Evolutionary conservation across 306 rosid genomes (phyloP), one percentile per base, ranked within the genome.

Genomic region (Hippophae gyantsensis): DNA sequence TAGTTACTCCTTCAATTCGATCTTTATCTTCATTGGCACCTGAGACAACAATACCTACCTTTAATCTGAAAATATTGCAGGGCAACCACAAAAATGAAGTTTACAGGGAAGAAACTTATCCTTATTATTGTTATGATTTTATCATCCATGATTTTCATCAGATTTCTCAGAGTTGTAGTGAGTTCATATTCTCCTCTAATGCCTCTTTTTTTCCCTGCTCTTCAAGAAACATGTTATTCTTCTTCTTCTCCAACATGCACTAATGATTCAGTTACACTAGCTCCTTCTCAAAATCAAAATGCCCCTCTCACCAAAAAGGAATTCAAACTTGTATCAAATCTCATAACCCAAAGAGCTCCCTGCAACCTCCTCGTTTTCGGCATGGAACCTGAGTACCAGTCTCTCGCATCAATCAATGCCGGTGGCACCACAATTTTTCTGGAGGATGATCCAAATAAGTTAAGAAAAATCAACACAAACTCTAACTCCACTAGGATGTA

Each of bases 281-380:
- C n/a, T 41, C 48, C 66, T 11, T 58, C 67, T 7, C 69, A 66
- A 46, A 55, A 74, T 61, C 54, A 82, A 48, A 76, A 69, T 10
- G 63, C 65, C 69, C 56, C 54, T 18, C 69, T 87, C 49, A 57
- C 77, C 23, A 74, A 81, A 61, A 87, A 85, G 72, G 96, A 87
- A 78, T 81, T 79, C 79, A 75, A 49, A 55, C 78, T 81, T 64
- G 76, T 92, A 7, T 72, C 66, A 51, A 56, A 75, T 58, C 79
- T 92, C 70, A 74, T 92, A 57, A 66, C 86, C 53, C 68, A 62
- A 9, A 92, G 68, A 76, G 60, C 81, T 27, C 96, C 96, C 51
- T 87, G 96, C 83, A 92, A 87, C 80, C 83, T 92, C 51, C 96
- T 92, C 48, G 65, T 92, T 64, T 92, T 92, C 38, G 96, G 98